Evolutionary conservation across 768 basidiomycete genomes (phyloP).

Genomic region (Suillus bovinus): DNA sequence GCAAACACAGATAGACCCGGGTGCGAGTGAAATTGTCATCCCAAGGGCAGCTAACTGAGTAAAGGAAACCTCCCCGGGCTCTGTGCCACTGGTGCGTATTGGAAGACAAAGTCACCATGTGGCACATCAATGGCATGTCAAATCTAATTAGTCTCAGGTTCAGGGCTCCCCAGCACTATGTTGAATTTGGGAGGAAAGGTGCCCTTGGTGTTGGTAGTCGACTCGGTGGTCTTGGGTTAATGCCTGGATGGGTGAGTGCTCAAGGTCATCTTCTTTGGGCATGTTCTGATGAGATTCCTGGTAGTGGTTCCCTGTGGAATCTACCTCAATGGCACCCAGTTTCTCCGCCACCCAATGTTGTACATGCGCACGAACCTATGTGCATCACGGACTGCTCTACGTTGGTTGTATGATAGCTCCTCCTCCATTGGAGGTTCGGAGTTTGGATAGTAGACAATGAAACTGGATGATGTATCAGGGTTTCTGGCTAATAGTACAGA

Average conservation of each 20-base stretch:
- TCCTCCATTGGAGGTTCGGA: slow-evolving; percentile 74
- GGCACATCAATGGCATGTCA: not conserved
- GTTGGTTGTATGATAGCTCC: slow-evolving; percentile 65
- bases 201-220: slow-evolving; percentile 96
- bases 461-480: too few species aligned
- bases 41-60: too few species aligned
- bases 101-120: not conserved
- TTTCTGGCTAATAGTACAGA: too few species aligned
- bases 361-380: slow-evolving; percentile 64
- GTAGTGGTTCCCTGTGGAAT: slow-evolving; percentile 97
- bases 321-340: slow-evolving; percentile 75
- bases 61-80: too few species aligned
- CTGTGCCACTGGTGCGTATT: not conserved
- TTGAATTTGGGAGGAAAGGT: too few species aligned
- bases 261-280: not conserved
- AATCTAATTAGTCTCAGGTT: not conserved
- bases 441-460: too few species aligned
- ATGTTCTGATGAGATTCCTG: slow-evolving; percentile 2
- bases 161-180: not conserved
- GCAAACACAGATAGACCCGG: too few species aligned
- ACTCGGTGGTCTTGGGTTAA: slow-evolving; percentile 90
- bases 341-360: slow-evolving; percentile 71
- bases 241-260: slow-evolving; percentile 92
- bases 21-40: too few species aligned
- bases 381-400: slow-evolving; percentile 62